Conservation (phyloP, 257 asterid genomes). For the Solanum chiquidenum region DNA sequence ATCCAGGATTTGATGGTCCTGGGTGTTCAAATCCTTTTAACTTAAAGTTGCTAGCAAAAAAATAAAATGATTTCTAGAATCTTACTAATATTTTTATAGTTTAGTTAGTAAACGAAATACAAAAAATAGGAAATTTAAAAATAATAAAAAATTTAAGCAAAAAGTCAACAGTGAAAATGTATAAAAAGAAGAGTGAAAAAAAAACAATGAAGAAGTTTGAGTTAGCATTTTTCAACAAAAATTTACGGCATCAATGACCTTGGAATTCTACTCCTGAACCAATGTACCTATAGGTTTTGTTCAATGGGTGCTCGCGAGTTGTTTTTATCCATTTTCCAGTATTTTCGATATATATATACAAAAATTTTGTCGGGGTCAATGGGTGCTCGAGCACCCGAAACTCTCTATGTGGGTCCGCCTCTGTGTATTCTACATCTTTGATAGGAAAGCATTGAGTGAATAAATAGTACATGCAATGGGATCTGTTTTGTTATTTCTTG, state of each 20-base stretch:
- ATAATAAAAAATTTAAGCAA: not conserved
- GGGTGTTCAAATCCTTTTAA: not conserved
- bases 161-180: not conserved
- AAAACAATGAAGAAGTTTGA: not conserved
- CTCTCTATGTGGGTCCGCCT: not conserved
- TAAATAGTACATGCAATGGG: not conserved
- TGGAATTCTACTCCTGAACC: not conserved
- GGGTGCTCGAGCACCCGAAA: not conserved
- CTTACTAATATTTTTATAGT: not conserved
- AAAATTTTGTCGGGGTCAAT: rapidly evolving
- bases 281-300: not conserved
- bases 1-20: too few relatives aligned
- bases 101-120: not conserved
- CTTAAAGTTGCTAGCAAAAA: not conserved
- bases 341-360: too few relatives aligned
- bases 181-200: not conserved
- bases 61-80: rapidly evolving
- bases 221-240: not conserved
- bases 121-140: not conserved
- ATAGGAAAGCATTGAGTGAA: not conserved
- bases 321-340: not conserved
- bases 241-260: not conserved
- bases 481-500: not conserved
- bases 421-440: not conserved
- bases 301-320: not conserved